These are phyloP conservation scores for Yamadazyma laniorum DNA, from an alignment of 805 yeast species.

Conservation along the genomic window DNA sequence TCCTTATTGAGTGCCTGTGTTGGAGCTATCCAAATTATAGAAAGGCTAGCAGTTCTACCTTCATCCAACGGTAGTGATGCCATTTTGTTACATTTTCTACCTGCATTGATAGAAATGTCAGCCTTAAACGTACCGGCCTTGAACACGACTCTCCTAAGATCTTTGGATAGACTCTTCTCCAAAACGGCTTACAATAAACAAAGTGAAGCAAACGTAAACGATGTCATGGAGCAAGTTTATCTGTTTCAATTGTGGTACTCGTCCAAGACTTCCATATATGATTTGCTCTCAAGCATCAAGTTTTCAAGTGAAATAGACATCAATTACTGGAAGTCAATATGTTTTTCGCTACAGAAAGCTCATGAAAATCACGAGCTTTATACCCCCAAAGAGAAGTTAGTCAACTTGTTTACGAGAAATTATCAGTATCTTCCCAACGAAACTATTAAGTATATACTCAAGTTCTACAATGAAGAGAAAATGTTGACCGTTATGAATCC, in stretches of 20 bases:
- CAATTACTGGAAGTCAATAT: conserved; percentile 33
- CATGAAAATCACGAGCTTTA: conserved; percentile 31
- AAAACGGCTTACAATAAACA: conserved; percentile 20
- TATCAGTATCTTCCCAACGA: conserved; percentile 35
- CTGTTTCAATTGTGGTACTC: conserved; percentile 45
- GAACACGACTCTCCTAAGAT: conserved; percentile 39
- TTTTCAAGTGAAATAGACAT: conserved; percentile 27
- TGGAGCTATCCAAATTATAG: conserved; percentile 41
- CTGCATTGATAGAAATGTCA: conserved; percentile 29
- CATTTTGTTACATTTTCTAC: conserved; percentile 23
- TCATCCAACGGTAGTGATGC: conserved; percentile 21
- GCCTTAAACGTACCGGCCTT: conserved; percentile 36
- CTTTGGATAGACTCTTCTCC: conserved; percentile 39
- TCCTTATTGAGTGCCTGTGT: conserved; percentile 26
- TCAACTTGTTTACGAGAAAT: conserved; percentile 40
- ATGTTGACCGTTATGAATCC: conserved; percentile 53
- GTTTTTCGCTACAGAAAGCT: conserved; percentile 31
- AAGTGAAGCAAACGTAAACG: conserved; percentile 12
- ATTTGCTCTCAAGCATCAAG: conserved; percentile 26
- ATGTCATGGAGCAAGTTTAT: conserved; percentile 20
- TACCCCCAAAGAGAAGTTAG: conserved; percentile 43
- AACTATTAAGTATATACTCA: conserved; percentile 44
- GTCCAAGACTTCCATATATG: conserved; percentile 38
- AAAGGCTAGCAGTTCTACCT: conserved; percentile 17
- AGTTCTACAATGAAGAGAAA: conserved; percentile 46